Conservation (phyloP, 2,329 filamentous ascomycete species). For the Colletotrichum shisoi region DNA sequence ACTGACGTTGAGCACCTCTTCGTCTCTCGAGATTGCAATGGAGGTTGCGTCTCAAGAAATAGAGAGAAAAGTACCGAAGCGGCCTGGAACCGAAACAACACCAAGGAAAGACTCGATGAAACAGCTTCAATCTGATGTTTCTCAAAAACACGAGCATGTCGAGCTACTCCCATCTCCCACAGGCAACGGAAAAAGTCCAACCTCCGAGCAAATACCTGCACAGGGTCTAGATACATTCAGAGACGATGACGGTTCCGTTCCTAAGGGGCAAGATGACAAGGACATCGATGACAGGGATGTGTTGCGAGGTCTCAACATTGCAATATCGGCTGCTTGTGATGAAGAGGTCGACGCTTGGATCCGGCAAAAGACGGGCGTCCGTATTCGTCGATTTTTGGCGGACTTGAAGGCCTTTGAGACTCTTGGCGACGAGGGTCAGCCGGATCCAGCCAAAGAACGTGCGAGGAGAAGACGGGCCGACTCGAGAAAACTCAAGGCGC, state of each 20-base stretch:
- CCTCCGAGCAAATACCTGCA: neutral
- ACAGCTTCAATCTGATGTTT: neutral
- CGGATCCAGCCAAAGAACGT: conserved; percentile 43
- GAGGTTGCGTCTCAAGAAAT: conserved; percentile 45
- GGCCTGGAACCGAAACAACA: neutral
- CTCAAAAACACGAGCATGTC: neutral
- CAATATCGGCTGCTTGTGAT: conserved; percentile 64
- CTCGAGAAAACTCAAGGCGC: conserved; percentile 49
- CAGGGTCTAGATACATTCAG: conserved; percentile 16
- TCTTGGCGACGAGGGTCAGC: conserved; percentile 48
- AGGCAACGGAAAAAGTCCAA: neutral
- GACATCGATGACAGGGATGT: conserved; percentile 60
- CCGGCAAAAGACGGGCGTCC: conserved; percentile 59
- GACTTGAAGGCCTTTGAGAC: conserved; percentile 62
- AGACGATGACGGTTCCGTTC: conserved; percentile 36
- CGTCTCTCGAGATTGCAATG: conserved; percentile 47
- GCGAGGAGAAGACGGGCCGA: conserved; percentile 46
- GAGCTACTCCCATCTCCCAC: neutral
- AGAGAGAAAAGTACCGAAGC: conserved; percentile 41
- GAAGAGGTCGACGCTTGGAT: conserved; percentile 63
- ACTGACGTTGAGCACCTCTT: conserved; percentile 43
- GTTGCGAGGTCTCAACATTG: conserved; percentile 63
- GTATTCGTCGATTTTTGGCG: conserved; percentile 63
- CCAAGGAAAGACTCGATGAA: neutral
- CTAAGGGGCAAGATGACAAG: conserved; percentile 49